phyloP scores from a whole-genome alignment of 768 basidiomycete genomes.

The Mrakia frigida region DNA sequence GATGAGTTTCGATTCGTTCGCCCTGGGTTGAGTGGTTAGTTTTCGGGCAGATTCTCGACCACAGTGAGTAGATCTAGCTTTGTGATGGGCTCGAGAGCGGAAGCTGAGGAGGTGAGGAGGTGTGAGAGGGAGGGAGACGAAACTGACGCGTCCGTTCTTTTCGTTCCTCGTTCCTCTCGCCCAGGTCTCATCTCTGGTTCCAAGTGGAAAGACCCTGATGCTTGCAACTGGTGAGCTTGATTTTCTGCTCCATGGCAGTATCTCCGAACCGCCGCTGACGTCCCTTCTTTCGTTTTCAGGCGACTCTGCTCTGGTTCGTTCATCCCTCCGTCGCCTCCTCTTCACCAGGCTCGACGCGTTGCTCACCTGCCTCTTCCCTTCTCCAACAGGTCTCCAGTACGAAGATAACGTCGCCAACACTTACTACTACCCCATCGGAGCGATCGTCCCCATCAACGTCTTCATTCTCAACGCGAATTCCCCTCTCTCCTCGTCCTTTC shows the following conservation, averaged over 20 bases:
- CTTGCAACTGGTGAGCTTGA: neutral
- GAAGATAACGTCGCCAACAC: constrained; percentile 27
- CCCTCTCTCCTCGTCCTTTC: neutral
- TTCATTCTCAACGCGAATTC: constrained; percentile 20
- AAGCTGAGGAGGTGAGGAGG: neutral
- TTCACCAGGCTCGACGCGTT: neutral
- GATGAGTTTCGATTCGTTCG: neutral
- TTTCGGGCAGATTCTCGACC: neutral
- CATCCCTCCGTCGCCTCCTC: neutral
- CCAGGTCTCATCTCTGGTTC: neutral
- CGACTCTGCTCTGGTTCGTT: constrained; percentile 17
- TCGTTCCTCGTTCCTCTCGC: neutral
- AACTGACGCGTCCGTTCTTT: neutral
- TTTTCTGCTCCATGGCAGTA: neutral
- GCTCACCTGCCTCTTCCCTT: neutral
- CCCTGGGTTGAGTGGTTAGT: neutral
- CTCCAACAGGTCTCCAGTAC: constrained; percentile 13
- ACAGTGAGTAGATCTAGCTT: neutral
- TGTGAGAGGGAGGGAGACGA: too few species aligned
- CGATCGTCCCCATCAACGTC: constrained; percentile 22
- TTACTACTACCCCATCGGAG: constrained; percentile 20
- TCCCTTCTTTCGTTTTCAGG: neutral
- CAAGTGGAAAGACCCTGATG: constrained; percentile 1
- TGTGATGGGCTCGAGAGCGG: neutral
- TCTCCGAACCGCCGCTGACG: neutral